Evolutionary conservation across 148 eudicot genomes (phyloP).

Genomic region (Vaccinium vitisidaea): DNA sequence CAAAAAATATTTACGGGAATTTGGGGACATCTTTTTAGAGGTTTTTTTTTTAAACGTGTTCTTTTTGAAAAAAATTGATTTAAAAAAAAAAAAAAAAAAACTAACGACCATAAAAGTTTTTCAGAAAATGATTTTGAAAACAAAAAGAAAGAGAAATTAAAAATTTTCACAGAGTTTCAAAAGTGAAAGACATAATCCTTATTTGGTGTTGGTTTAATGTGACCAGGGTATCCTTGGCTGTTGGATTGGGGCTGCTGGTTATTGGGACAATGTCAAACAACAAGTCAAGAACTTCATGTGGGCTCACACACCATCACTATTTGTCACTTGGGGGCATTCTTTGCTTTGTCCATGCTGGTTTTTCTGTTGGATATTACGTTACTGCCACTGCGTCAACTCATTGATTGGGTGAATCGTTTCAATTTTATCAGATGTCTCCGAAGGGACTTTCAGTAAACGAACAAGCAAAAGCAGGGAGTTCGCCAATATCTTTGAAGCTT

Average conservation of each 20-base stretch:
- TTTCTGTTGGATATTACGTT: slow-evolving; percentile 57
- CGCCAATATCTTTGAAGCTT: not conserved
- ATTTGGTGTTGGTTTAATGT: slow-evolving; percentile 4
- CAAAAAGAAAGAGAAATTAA: not conserved
- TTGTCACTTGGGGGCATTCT: slow-evolving; percentile 19
- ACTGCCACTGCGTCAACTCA: slow-evolving; percentile 39
- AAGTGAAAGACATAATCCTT: slow-evolving; percentile 26
- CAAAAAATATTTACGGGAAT: not conserved
- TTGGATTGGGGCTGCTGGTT: slow-evolving; percentile 61
- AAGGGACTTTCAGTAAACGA: too few relatives aligned
- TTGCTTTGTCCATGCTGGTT: slow-evolving; percentile 54
- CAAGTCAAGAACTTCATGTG: slow-evolving; percentile 36
- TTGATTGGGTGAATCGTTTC: not conserved
- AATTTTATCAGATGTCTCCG: too few relatives aligned
- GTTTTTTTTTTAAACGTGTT: not conserved
- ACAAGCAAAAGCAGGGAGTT: not conserved
- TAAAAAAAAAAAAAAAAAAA: not conserved
- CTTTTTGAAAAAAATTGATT: not conserved
- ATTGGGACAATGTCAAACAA: slow-evolving; percentile 66
- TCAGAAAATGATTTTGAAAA: not conserved
- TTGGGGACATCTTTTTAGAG: not conserved
- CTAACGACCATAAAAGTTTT: not conserved
- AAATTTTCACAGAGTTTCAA: not conserved
- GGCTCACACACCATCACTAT: slow-evolving; percentile 22
- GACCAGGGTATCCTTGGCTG: slow-evolving; percentile 20